Evolutionary conservation across 176 grass and related monocot species (phyloP).

Genomic region (Ampelocalamus luodianensis): DNA sequence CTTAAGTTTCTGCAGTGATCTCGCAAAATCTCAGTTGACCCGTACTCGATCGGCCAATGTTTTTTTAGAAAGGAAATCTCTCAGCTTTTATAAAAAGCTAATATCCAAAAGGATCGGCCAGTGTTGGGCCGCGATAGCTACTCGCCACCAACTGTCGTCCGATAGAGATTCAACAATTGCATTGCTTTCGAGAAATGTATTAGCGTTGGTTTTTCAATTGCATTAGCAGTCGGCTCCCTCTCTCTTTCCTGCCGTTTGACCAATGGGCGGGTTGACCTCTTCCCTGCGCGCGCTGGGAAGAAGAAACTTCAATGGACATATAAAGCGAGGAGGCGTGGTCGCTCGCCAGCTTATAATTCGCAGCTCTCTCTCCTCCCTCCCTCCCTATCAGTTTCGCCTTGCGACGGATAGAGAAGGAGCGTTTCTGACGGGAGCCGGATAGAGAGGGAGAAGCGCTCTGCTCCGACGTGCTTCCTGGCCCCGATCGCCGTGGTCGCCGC

Average conservation of each 20-base stretch:
- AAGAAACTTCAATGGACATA: background rate
- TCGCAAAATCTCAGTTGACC: background rate
- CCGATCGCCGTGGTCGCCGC: background rate
- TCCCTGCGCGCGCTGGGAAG: background rate
- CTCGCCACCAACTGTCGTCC: background rate
- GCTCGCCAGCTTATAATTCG: background rate
- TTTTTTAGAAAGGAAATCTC: too few relatives aligned
- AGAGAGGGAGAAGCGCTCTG: background rate
- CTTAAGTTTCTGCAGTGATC: background rate
- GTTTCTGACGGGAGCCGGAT: background rate
- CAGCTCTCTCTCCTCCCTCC: background rate
- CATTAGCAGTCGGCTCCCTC: constrained; percentile 1
- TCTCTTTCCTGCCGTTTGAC: constrained; percentile 22
- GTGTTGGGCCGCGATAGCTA: background rate
- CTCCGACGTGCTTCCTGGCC: background rate
- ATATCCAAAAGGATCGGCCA: too few relatives aligned
- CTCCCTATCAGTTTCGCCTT: background rate
- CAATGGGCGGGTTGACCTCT: constrained; percentile 42
- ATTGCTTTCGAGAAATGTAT: background rate
- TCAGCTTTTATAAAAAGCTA: too few relatives aligned
- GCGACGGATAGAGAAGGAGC: background rate
- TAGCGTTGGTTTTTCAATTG: background rate
- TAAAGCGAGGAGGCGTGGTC: constrained; percentile 6
- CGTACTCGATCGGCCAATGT: too few relatives aligned
- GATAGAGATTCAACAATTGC: background rate